phyloP scores from a whole-genome alignment of 768 basidiomycete species.

The Gloeostereum incarnatum region DNA sequence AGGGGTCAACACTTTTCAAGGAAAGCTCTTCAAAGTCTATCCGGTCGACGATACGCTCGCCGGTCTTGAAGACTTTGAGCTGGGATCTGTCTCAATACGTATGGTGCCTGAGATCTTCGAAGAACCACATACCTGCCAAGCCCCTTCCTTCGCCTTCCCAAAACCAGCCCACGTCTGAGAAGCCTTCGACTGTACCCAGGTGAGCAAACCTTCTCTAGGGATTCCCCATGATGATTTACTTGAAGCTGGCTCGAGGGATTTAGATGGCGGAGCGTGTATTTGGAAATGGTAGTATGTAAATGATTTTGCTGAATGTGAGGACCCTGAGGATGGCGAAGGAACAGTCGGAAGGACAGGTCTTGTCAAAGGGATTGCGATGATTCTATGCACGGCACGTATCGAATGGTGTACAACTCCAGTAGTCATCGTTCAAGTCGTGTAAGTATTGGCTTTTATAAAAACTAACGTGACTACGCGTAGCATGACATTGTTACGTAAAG shows the following conservation, averaged over 20 bases:
- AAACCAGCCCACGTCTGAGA: conserved; percentile 53
- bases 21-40: conserved; percentile 78
- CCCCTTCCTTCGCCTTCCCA: conserved; percentile 53
- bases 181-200: conserved; percentile 28
- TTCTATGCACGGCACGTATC: conserved; percentile 16
- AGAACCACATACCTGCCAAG: conserved; percentile 59
- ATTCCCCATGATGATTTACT: not conserved
- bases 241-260: conserved; percentile 4
- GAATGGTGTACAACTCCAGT: not conserved
- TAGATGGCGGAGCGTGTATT: conserved; percentile 13
- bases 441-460: no score
- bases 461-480: no score
- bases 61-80: conserved; percentile 51
- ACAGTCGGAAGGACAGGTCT: conserved; percentile 11
- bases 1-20: conserved; percentile 64
- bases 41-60: conserved; percentile 60
- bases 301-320: conserved; percentile 6
- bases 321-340: conserved; percentile 10
- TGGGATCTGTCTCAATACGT: conserved; percentile 16
- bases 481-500: no score
- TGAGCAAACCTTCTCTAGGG: not conserved
- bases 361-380: conserved; percentile 37
- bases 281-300: conserved; percentile 39
- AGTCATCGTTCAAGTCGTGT: no score
- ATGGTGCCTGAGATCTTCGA: no score